Conservation (phyloP, 331 rosid species). For the Rhamnella rubrinervis region DNA sequence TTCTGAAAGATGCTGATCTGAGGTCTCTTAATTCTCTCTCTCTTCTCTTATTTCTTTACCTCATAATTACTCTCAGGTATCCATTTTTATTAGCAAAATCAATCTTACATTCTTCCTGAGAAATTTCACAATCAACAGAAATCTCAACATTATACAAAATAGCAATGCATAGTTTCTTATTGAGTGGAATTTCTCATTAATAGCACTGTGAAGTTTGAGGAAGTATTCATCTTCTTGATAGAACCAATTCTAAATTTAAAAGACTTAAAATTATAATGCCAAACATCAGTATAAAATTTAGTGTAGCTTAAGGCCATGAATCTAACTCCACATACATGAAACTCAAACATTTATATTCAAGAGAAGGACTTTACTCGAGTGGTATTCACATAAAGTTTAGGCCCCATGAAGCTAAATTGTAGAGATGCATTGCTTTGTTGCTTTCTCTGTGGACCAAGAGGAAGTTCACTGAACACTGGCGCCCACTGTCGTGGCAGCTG, state of each 20-base stretch:
- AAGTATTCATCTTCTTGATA: not conserved
- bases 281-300: not conserved
- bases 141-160: no score
- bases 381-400: slow-evolving; percentile 86
- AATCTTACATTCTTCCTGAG: no score
- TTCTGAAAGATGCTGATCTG: no score
- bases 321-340: not conserved
- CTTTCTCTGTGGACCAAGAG: slow-evolving; percentile 96
- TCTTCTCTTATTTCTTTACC: no score
- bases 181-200: not conserved
- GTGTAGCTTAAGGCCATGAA: not conserved
- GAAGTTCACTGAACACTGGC: slow-evolving; percentile 94
- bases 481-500: slow-evolving; percentile 99
- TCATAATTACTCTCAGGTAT: no score
- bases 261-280: not conserved
- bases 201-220: not conserved
- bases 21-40: no score
- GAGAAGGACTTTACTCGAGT: slow-evolving; percentile 50
- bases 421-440: slow-evolving; percentile 69
- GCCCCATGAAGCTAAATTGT: slow-evolving; percentile 95
- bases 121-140: no score
- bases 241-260: not conserved
- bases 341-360: not conserved
- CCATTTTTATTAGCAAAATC: no score
- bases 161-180: no score